Conservation (phyloP, 2,329 filamentous ascomycete genomes). For the Corynespora cassiicola region DNA sequence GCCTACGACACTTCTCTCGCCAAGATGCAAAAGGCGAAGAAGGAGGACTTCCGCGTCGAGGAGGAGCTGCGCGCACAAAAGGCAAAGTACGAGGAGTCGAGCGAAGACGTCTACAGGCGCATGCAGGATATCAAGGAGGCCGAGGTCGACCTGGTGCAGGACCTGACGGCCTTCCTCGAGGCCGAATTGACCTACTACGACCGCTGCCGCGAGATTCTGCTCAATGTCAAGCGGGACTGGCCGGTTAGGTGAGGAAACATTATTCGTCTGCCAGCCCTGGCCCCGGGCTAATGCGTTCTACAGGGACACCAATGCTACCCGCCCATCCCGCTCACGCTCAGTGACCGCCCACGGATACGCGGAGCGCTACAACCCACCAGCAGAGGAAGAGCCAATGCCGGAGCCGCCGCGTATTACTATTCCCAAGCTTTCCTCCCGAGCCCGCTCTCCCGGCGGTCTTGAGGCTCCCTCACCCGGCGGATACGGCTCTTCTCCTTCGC, state of each 20-base stretch:
- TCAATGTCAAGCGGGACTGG: constrained; percentile 73
- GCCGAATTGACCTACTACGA: constrained; percentile 92
- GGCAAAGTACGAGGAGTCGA: constrained; percentile 95
- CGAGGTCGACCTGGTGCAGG: constrained; percentile 80
- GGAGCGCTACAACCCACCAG: constrained; percentile 64
- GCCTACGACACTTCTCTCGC: constrained; percentile 88
- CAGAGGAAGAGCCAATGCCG: constrained; percentile 62
- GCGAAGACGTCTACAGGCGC: constrained; percentile 85
- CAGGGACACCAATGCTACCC: constrained; percentile 42
- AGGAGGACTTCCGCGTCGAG: constrained; percentile 90
- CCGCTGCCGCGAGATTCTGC: constrained; percentile 82
- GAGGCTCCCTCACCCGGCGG: constrained; percentile 33
- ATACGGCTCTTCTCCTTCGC: constrained; percentile 47
- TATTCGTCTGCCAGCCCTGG: background rate
- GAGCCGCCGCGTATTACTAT: constrained; percentile 58
- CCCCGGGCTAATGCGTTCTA: constrained; percentile 20
- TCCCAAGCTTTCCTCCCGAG: constrained; percentile 50
- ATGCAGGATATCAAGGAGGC: constrained; percentile 98
- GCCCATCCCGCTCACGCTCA: constrained; percentile 62
- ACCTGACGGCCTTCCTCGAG: constrained; percentile 83
- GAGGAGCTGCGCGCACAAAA: constrained; percentile 91
- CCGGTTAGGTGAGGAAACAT: constrained; percentile 61
- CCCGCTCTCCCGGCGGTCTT: constrained; percentile 47
- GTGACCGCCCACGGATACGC: constrained; percentile 70
- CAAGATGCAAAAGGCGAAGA: constrained; percentile 93